A percentile compares a stretch with the other conserved stretches of the same genome.
Conservation (phyloP, 2,329 filamentous ascomycete species). For the Talaromyces sp. region DNA sequence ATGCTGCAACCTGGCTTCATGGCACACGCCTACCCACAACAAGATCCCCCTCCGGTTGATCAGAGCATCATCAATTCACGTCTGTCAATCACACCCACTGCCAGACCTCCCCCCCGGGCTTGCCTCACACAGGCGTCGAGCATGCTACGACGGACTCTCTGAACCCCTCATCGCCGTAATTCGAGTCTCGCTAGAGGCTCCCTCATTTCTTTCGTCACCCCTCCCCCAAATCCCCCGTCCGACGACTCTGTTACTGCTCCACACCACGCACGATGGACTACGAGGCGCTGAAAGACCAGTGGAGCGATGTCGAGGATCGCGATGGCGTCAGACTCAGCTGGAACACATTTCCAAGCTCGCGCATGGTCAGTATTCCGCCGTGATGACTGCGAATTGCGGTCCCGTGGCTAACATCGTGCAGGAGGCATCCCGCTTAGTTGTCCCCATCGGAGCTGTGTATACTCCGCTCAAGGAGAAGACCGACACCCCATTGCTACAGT, state of each 20-base stretch:
- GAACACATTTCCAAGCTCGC: constrained; percentile 97
- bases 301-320: constrained; percentile 92
- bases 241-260: constrained; percentile 14
- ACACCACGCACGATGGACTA: constrained; percentile 66
- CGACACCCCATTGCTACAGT: constrained; percentile 79
- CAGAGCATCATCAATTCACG: constrained; percentile 17
- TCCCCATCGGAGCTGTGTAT: constrained; percentile 93
- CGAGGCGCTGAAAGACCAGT: constrained; percentile 89
- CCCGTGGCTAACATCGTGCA: constrained; percentile 32
- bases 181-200: constrained; percentile 15
- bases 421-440: constrained; percentile 91
- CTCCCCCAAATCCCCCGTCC: constrained; percentile 8
- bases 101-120: constrained; percentile 24
- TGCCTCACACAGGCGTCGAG: constrained; percentile 25
- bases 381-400: constrained; percentile 11
- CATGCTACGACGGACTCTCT: constrained; percentile 22
- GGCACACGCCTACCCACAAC: constrained; percentile 22
- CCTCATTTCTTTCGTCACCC: constrained; percentile 14
- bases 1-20: constrained; percentile 45
- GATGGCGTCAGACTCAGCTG: constrained; percentile 95
- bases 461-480: constrained; percentile 94
- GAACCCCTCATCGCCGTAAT: constrained; percentile 15
- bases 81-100: constrained; percentile 10
- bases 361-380: constrained; percentile 66
- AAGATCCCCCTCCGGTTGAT: constrained; percentile 25